Base-by-base conservation (phyloP, 768 basidiomycete species). In the Leccinum olivaceopallidum region DNA sequence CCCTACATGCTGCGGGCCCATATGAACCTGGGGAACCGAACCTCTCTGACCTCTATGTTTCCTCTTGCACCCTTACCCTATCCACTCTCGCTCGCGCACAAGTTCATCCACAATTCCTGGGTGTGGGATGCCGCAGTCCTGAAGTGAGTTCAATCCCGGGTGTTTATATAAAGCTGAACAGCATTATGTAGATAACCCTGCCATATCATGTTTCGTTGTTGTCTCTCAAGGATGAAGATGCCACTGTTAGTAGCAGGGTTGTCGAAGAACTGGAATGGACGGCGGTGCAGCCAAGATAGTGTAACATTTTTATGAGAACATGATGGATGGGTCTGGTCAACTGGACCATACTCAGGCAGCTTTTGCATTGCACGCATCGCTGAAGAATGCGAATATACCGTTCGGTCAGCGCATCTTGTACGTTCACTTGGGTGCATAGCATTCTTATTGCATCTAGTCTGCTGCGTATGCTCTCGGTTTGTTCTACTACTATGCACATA, bases 121-220 rank as follows among this genome's bases (percentile, higher is more conserved):
- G 20, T 10, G 5, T 47, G 44, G 20, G 3, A 47, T 30, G 30
- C 30, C 18, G 10, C 20, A 6, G n/a, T 47, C 20, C 8, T 47
- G 18, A 47, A 10, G 18, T 12, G 12, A 10, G n/a, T 47, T 12
- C 8, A 47, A 47, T 47, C n/a, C 44, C 7, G 7, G 44, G 20
- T 22, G 44, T 47, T 47, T 47, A 47, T 47, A 10, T 9, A 47
- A 4, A 47, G 20, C 10, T 47, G 18, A 9, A 47, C 12, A 47
- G 44, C 70, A 75, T 44, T 5, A 20, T 10, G 3, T 6, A 0
- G 42, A n/a, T 9, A 44, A 44, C 4, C n/a, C n/a, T 6, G 42
- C 42, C n/a, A 30, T 0, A 30, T 20, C n/a, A 5, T 14, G n/a
- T n/a, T 7, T 20, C n/a, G 18, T 44, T 44, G 42, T 8, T 4